Conservation (phyloP, 2,329 filamentous ascomycete species). For the Fusarium drepaniforme region DNA sequence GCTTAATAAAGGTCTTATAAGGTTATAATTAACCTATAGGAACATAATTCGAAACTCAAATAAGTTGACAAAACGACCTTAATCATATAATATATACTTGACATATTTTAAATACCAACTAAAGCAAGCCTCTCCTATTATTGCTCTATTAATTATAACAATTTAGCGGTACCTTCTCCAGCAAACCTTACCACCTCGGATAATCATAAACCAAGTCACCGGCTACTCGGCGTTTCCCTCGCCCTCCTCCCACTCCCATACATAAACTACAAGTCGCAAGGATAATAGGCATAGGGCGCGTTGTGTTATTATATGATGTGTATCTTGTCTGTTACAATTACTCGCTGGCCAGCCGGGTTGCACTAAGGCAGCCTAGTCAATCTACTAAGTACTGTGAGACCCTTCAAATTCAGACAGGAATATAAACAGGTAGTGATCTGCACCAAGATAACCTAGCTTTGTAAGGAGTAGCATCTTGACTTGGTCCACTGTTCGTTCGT, state of each 20-base stretch:
- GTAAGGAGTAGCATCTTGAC: neutral
- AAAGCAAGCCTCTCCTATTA: neutral
- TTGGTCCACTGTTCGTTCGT: conserved; percentile 8
- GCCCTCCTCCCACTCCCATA: too few relatives aligned
- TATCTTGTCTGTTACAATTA: too few relatives aligned
- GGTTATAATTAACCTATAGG: neutral
- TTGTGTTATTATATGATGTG: too few relatives aligned
- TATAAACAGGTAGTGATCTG: neutral
- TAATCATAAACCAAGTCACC: neutral
- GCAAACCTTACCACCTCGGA: neutral
- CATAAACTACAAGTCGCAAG: too few relatives aligned
- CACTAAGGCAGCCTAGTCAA: too few relatives aligned
- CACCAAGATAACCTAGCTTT: neutral
- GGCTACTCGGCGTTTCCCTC: neutral
- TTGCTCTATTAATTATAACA: too few relatives aligned
- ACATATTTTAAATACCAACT: neutral
- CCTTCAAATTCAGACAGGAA: neutral
- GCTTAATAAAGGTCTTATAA: neutral
- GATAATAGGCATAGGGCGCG: too few relatives aligned
- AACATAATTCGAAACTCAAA: neutral
- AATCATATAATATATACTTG: too few relatives aligned
- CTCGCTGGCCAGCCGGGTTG: too few relatives aligned
- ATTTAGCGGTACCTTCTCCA: too few relatives aligned
- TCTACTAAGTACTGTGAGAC: too few relatives aligned
- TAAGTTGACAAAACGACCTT: neutral